These are phyloP conservation scores for Blastobotrys elegans DNA, from an alignment of 1,139 yeast species.

Conservation along the genomic window DNA sequence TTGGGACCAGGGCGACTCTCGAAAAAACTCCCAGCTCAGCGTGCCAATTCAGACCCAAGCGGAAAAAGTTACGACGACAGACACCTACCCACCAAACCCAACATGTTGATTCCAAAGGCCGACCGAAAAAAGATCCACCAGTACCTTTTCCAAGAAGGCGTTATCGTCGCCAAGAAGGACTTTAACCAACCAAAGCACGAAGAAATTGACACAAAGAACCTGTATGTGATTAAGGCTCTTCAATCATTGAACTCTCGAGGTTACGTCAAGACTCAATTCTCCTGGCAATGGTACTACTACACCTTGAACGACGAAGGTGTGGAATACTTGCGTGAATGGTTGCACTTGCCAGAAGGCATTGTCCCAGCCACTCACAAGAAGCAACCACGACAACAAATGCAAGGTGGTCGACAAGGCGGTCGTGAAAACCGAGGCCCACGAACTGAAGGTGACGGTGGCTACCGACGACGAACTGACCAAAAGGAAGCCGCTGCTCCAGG, in stretches of 20 bases:
- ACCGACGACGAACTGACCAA: slow-evolving; percentile 40
- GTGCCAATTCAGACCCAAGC: not conserved
- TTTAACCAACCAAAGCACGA: slow-evolving; percentile 97
- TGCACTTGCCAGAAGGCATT: slow-evolving; percentile 97
- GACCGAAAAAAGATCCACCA: slow-evolving; percentile 99
- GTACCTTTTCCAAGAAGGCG: slow-evolving; percentile 99
- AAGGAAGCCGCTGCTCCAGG: slow-evolving; percentile 35
- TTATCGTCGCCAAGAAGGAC: slow-evolving; percentile 98
- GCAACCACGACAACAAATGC: slow-evolving; percentile 81
- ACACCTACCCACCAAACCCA: slow-evolving; percentile 25
- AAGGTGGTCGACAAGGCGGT: slow-evolving; percentile 34
- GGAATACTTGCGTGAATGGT: slow-evolving; percentile 96
- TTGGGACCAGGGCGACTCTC: no score
- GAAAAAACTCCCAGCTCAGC: not conserved
- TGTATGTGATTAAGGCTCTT: slow-evolving; percentile 97
- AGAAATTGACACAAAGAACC: slow-evolving; percentile 96
- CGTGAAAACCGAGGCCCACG: slow-evolving; percentile 32
- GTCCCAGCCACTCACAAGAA: slow-evolving; percentile 98
- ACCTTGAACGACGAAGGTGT: slow-evolving; percentile 99
- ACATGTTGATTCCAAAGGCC: slow-evolving; percentile 98
- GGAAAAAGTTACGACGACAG: slow-evolving; percentile 1
- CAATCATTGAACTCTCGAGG: slow-evolving; percentile 99
- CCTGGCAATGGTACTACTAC: slow-evolving; percentile 99
- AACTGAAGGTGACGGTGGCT: slow-evolving; percentile 37
- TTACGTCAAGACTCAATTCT: slow-evolving; percentile 98